phyloP scores from a whole-genome alignment of 176 grass and related monocot species.

The Canna indica region DNA sequence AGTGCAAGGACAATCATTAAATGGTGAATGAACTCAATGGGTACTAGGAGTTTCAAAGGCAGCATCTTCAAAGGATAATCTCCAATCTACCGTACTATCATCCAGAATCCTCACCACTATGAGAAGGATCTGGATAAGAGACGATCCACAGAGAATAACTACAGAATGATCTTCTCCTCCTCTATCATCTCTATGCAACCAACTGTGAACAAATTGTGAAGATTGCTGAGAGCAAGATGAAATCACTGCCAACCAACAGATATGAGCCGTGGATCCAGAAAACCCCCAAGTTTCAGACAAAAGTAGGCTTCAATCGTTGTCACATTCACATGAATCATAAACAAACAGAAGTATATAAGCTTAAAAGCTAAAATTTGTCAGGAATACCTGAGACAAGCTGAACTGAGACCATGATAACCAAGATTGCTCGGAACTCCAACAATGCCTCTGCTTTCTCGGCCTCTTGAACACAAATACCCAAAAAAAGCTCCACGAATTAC shows the following conservation, averaged over 20 bases:
- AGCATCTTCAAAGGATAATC: neutral
- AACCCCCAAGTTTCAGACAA: neutral
- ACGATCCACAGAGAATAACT: neutral
- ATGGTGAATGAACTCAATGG: conserved; percentile 19
- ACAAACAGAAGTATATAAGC: neutral
- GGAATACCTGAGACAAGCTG: neutral
- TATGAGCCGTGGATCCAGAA: neutral
- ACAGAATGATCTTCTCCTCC: neutral
- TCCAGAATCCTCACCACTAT: neutral
- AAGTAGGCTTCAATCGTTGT: neutral
- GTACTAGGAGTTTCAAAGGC: neutral
- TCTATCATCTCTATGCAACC: neutral
- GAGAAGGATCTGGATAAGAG: neutral
- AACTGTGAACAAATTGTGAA: neutral
- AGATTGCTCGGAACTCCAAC: neutral
- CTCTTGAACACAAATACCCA: neutral
- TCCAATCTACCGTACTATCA: neutral
- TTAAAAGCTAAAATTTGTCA: neutral
- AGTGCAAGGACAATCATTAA: conserved; percentile 24
- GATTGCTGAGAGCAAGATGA: neutral
- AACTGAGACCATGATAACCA: neutral
- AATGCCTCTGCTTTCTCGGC: neutral
- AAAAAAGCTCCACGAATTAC: neutral
- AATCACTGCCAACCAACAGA: neutral
- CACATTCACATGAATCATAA: neutral